Conservation (phyloP, 2,329 filamentous ascomycete species). For the Fusarium multiceps region DNA sequence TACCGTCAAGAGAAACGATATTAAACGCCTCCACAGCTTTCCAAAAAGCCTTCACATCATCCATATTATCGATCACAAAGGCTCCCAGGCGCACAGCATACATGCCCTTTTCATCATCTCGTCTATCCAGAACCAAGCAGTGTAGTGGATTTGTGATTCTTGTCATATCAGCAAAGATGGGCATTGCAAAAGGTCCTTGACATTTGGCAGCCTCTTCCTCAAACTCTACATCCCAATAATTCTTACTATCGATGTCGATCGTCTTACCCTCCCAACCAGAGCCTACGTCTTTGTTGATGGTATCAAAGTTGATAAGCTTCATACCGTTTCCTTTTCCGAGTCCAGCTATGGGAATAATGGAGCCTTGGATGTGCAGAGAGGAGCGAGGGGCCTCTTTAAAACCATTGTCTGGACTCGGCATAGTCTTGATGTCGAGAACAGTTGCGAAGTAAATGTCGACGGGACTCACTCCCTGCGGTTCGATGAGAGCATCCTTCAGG, state of each 20-base stretch:
- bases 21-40: not conserved
- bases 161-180: slow-evolving; percentile 1
- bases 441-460: not conserved
- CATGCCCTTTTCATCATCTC: not conserved
- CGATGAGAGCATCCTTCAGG: slow-evolving; percentile 14
- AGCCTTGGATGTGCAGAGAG: not conserved
- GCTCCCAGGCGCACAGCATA: not conserved
- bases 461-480: not conserved
- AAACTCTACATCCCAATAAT: slow-evolving; percentile 23
- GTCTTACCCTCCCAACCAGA: not conserved
- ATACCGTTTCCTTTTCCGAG: not conserved
- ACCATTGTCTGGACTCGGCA: not conserved
- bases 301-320: not conserved
- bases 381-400: not conserved
- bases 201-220: slow-evolving; percentile 11
- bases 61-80: not conserved
- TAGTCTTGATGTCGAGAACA: not conserved
- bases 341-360: not conserved
- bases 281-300: fast-evolving
- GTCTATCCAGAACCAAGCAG: not conserved
- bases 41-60: not conserved
- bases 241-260: not conserved
- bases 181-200: slow-evolving; percentile 1
- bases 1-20: not conserved
- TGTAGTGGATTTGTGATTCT: not conserved